Conservation (phyloP, 345 rosid genomes). For the Limnanthes douglasii region DNA sequence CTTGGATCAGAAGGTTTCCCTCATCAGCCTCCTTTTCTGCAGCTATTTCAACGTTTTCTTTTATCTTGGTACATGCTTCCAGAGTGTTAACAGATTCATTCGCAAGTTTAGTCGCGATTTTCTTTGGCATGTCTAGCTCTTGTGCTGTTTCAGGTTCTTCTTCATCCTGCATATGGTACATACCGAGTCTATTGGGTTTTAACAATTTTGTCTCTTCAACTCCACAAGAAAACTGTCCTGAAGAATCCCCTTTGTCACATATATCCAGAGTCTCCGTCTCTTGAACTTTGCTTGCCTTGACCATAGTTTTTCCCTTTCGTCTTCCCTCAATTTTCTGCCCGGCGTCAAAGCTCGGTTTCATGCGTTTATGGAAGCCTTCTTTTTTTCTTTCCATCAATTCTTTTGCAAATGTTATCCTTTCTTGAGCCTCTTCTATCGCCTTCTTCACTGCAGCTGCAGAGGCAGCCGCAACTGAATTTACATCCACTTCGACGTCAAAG, state of each 20-base stretch:
- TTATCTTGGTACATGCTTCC: constrained; percentile 17
- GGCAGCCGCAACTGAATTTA: constrained; percentile 65
- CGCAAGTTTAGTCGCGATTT: constrained; percentile 12
- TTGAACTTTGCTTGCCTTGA: constrained; percentile 16
- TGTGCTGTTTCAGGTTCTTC: constrained; percentile 18
- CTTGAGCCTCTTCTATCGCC: constrained; percentile 84
- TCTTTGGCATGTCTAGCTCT: no score
- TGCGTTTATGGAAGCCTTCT: constrained; percentile 27
- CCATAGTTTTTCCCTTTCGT: constrained; percentile 15
- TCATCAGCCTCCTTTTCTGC: constrained; percentile 13
- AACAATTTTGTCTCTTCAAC: constrained; percentile 5
- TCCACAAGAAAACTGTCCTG: constrained; percentile 9
- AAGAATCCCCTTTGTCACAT: constrained; percentile 5
- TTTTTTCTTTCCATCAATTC: constrained; percentile 60
- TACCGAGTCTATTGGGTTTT: constrained; percentile 5
- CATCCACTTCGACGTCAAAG: constrained; percentile 60
- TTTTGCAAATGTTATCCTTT: constrained; percentile 58
- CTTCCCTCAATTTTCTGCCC: constrained; percentile 17
- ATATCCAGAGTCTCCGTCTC: constrained; percentile 13
- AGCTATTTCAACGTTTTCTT: constrained; percentile 17
- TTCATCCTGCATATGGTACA: constrained; percentile 18
- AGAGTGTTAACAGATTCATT: constrained; percentile 14
- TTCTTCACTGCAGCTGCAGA: constrained; percentile 80
- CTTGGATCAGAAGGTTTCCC: constrained; percentile 13
- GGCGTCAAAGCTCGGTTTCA: constrained; percentile 18